Evolutionary conservation across 2,329 filamentous ascomycete species (phyloP).

Genomic region (Ascocoryne sarcoides): DNA sequence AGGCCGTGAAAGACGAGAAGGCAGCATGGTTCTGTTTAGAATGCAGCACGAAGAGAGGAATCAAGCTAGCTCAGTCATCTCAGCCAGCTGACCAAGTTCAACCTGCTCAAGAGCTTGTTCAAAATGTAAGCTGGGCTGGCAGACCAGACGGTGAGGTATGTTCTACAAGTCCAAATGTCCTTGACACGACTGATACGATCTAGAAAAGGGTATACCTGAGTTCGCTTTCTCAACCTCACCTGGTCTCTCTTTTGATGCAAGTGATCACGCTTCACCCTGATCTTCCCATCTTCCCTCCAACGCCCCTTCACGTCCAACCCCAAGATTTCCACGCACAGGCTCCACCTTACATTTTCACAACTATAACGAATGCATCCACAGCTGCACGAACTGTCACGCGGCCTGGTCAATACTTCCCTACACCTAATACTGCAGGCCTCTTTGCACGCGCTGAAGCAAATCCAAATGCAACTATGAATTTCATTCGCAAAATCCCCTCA

Average conservation of each 20-base stretch:
- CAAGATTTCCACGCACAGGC: not conserved
- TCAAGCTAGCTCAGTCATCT: slow-evolving; percentile 20
- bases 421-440: slow-evolving; percentile 26
- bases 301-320: slow-evolving; percentile 1
- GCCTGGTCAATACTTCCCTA: slow-evolving; percentile 10
- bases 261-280: slow-evolving; percentile 53
- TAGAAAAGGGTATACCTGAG: slow-evolving; percentile 57
- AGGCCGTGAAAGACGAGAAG: slow-evolving; percentile 56
- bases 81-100: slow-evolving; percentile 22
- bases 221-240: slow-evolving; percentile 47
- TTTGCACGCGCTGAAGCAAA: slow-evolving; percentile 31
- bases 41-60: slow-evolving; percentile 45
- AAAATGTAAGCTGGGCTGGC: slow-evolving; percentile 23
- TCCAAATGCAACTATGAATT: slow-evolving; percentile 31
- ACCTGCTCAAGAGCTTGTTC: slow-evolving; percentile 22
- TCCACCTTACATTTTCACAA: slow-evolving; percentile 8
- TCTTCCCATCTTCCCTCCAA: slow-evolving; percentile 52
- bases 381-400: not conserved
- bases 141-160: slow-evolving; percentile 34
- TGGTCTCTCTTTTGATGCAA: slow-evolving; percentile 57
- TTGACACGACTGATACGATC: slow-evolving; percentile 12
- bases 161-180: slow-evolving; percentile 1
- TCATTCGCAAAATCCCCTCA: slow-evolving; percentile 30
- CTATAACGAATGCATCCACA: too few species aligned
- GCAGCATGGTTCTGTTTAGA: slow-evolving; percentile 63